Percentiles rank a stretch among this genome's conserved stretches.
phyloP scores from a whole-genome alignment of 108 stramenopile genomes.

The Skeletonema costatum region DNA sequence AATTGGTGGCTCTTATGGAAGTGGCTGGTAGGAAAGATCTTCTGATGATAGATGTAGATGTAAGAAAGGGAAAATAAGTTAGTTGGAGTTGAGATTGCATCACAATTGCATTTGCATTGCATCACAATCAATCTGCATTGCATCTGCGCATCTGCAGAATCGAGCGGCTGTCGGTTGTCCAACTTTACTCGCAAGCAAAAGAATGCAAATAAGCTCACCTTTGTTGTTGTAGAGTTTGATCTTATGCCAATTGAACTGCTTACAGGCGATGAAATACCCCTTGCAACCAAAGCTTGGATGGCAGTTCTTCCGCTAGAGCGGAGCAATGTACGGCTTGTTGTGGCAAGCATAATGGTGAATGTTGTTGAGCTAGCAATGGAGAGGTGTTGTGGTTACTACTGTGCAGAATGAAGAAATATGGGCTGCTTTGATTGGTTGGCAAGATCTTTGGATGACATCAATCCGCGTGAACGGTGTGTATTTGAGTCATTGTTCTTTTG shows the following conservation, averaged over 20 bases:
- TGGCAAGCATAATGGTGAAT: slow-evolving; percentile 33
- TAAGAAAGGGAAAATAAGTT: neutral
- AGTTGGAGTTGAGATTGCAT: neutral
- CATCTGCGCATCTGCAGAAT: too few species aligned
- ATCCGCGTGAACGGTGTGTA: too few species aligned
- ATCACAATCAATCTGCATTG: too few species aligned
- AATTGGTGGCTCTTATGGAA: slow-evolving; percentile 43
- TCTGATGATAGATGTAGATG: neutral
- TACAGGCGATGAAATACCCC: slow-evolving; percentile 18
- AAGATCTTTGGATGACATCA: neutral
- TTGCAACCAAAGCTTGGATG: slow-evolving; percentile 44
- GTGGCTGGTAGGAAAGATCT: slow-evolving; percentile 11
- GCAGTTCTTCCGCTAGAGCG: slow-evolving; percentile 49
- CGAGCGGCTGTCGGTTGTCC: neutral
- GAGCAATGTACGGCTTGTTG: slow-evolving; percentile 45
- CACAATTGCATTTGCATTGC: neutral
- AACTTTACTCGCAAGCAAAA: neutral
- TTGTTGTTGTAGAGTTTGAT: neutral
- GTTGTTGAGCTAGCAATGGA: neutral
- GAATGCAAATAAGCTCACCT: neutral
- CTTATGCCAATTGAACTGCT: neutral
- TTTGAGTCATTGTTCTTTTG: too few species aligned
- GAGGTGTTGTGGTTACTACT: neutral
- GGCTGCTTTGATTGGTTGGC: neutral
- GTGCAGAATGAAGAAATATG: neutral